Conservation (phyloP, 2,329 filamentous ascomycete species). For the Chalaropsis thielavioides region DNA sequence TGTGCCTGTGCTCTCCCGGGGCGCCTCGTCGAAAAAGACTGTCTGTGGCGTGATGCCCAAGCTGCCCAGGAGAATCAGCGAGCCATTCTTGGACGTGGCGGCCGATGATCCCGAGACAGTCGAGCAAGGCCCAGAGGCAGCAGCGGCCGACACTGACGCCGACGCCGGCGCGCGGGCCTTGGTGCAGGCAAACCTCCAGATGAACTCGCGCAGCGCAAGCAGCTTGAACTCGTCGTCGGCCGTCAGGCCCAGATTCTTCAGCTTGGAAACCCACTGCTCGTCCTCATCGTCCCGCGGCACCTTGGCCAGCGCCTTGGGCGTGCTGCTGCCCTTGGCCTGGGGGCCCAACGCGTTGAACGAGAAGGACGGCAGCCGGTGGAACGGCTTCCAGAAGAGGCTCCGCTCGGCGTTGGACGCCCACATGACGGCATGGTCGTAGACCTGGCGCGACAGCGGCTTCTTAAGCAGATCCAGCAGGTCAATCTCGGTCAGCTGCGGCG, state of each 20-base stretch:
- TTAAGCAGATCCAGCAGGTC: slow-evolving; percentile 70
- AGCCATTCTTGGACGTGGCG: slow-evolving; percentile 36
- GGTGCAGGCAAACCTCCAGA: slow-evolving; percentile 70
- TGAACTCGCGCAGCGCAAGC: slow-evolving; percentile 72
- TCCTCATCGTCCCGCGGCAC: slow-evolving; percentile 77
- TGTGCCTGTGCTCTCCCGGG: slow-evolving; percentile 24
- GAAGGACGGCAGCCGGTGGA: slow-evolving; percentile 49
- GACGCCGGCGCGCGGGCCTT: slow-evolving; percentile 40
- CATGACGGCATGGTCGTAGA: slow-evolving; percentile 70
- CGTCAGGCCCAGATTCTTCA: slow-evolving; percentile 70
- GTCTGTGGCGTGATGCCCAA: slow-evolving; percentile 72
- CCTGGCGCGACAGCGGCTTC: slow-evolving; percentile 59
- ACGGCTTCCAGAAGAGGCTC: slow-evolving; percentile 74
- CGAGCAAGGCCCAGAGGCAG: slow-evolving; percentile 21
- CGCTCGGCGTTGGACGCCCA: slow-evolving; percentile 76
- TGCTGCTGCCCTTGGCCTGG: slow-evolving; percentile 34
- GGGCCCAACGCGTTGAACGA: slow-evolving; percentile 43
- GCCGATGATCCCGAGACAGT: slow-evolving; percentile 19
- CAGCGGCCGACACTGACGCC: slow-evolving; percentile 23
- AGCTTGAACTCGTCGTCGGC: slow-evolving; percentile 82
- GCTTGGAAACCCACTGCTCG: slow-evolving; percentile 75
- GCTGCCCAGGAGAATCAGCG: slow-evolving; percentile 59
- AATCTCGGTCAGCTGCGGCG: slow-evolving; percentile 53
- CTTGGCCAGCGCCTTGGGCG: slow-evolving; percentile 43
- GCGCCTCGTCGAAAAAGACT: slow-evolving; percentile 67